Conservation (phyloP, 1,284 basidiomycete genomes). For the Afroboletus lepidellus region DNA sequence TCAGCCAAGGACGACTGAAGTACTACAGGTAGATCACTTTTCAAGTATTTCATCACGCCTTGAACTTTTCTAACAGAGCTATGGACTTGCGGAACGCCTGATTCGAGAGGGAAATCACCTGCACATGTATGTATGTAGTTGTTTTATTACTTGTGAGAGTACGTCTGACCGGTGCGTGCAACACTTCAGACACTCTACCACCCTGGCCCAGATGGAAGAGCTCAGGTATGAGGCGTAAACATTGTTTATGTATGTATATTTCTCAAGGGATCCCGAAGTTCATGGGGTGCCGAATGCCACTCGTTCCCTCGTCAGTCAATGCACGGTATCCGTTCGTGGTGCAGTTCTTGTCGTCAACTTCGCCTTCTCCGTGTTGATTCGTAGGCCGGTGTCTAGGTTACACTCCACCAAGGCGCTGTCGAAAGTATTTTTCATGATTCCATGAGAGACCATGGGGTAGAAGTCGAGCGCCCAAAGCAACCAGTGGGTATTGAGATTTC, state of each 20-base stretch:
- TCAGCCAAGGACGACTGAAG: slow-evolving; percentile 4
- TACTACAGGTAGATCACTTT: slow-evolving; percentile 1
- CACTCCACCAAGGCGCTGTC: slow-evolving; percentile 75
- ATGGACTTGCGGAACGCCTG: slow-evolving; percentile 65
- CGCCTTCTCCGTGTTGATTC: background rate
- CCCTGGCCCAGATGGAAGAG: slow-evolving; percentile 55
- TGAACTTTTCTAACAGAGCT: slow-evolving; percentile 46
- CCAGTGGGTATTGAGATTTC: slow-evolving; percentile 57
- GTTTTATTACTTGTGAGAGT: background rate
- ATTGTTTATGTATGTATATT: background rate
- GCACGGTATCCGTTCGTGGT: slow-evolving; percentile 70
- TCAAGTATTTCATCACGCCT: background rate
- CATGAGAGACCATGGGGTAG: slow-evolving; percentile 48
- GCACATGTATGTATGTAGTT: slow-evolving; percentile 53
- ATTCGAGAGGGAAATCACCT: slow-evolving; percentile 64
- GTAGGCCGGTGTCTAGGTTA: slow-evolving; percentile 42
- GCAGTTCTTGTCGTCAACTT: background rate
- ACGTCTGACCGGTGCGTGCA: background rate
- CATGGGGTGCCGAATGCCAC: slow-evolving; percentile 52
- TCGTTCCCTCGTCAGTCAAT: slow-evolving; percentile 50
- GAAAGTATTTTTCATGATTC: slow-evolving; percentile 69
- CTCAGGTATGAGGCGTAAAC: slow-evolving; percentile 44
- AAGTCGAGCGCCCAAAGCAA: slow-evolving; percentile 56
- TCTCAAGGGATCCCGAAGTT: slow-evolving; percentile 38
- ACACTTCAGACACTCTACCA: slow-evolving; percentile 64